Conservation (phyloP, 176 grass and related monocot species). For the Phyllostachys edulis region DNA sequence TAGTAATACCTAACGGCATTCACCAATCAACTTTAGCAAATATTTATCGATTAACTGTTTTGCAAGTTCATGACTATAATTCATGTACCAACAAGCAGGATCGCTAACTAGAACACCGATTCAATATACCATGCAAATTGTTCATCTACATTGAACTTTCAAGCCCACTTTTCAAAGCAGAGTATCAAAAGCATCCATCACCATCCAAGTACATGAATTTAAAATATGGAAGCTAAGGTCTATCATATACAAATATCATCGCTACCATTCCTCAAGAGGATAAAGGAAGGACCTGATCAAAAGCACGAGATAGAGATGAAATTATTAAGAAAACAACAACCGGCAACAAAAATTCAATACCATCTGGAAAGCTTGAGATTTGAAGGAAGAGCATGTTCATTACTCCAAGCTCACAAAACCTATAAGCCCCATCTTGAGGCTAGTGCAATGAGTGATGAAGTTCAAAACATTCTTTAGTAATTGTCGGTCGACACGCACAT, state of each 20-base stretch:
- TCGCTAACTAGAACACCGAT: not conserved
- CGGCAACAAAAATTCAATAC: slow-evolving; percentile 36
- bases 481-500: slow-evolving; percentile 59
- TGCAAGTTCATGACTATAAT: not conserved
- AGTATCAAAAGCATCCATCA: not conserved
- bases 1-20: too few relatives aligned
- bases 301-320: not conserved
- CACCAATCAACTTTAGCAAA: too few relatives aligned
- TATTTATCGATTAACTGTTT: not conserved
- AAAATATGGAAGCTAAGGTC: not conserved
- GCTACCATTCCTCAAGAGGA: not conserved
- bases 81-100: not conserved
- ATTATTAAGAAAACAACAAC: slow-evolving; percentile 9
- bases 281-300: not conserved
- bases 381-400: slow-evolving; percentile 59
- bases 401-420: slow-evolving; percentile 76
- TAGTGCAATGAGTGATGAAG: slow-evolving; percentile 65
- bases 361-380: slow-evolving; percentile 60
- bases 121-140: not conserved
- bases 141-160: not conserved
- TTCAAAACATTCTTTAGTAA: slow-evolving; percentile 87
- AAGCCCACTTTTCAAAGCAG: not conserved
- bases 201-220: slow-evolving; percentile 6
- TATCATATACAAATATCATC: not conserved
- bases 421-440: slow-evolving; percentile 57